phyloP scores from a whole-genome alignment of 2,329 filamentous ascomycete genomes.

The Talaromyces sp. region DNA sequence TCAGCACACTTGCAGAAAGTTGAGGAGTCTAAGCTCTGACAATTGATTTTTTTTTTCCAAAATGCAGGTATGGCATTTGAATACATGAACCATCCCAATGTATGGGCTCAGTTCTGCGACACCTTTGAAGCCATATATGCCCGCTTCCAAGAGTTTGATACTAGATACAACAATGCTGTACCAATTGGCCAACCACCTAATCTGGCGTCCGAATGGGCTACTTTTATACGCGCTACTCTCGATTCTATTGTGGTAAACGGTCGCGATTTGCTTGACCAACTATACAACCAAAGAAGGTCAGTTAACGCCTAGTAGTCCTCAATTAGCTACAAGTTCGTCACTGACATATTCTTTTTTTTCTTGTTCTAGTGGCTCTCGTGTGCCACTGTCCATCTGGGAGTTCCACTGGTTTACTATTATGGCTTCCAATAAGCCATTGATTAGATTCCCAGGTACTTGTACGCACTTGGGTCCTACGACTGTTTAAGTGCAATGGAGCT shows the following conservation, averaged over 20 bases:
- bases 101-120: slow-evolving; percentile 8
- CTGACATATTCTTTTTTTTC: no score
- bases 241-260: neutral
- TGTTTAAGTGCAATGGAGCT: no score
- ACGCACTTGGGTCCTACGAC: no score
- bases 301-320: no score
- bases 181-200: neutral
- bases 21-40: no score
- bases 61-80: slow-evolving; percentile 6
- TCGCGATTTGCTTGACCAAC: neutral
- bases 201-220: neutral
- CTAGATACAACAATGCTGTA: neutral
- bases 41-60: no score
- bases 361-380: neutral
- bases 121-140: slow-evolving; percentile 12
- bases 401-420: no score
- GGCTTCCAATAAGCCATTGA: no score
- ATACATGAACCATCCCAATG: slow-evolving; percentile 11
- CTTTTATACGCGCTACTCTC: neutral
- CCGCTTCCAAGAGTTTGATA: slow-evolving; percentile 5
- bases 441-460: no score
- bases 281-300: neutral
- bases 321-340: no score
- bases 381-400: no score
- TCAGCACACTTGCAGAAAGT: no score